phyloP scores from a whole-genome alignment of 139 green algal genomes.

The Pedinophyceae sp. region DNA sequence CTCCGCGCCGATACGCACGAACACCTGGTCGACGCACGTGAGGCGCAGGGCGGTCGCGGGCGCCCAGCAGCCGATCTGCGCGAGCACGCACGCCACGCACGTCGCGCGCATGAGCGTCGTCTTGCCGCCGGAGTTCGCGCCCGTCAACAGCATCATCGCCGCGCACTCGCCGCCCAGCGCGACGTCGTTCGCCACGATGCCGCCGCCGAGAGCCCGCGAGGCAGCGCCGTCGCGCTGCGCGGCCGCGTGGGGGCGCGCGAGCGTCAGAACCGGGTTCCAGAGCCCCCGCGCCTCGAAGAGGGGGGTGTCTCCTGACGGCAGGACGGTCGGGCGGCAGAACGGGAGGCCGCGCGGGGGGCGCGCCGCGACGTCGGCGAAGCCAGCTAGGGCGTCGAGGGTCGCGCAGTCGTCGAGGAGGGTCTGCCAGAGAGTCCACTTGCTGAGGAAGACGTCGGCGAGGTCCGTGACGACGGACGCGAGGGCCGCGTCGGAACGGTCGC shows the following conservation, averaged over 20 bases:
- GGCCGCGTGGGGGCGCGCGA: no score
- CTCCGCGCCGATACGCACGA: slow-evolving; percentile 28
- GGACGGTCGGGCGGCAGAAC: neutral
- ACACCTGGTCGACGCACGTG: slow-evolving; percentile 21
- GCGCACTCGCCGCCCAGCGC: slow-evolving; percentile 17
- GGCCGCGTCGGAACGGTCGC: no score
- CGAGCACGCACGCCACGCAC: slow-evolving; percentile 28
- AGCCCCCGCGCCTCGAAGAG: no score
- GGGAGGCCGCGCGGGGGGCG: slow-evolving; percentile 8
- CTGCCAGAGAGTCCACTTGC: no score
- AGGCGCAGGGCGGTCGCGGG: slow-evolving; percentile 12
- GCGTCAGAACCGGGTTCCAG: slow-evolving; percentile 39
- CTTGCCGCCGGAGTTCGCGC: slow-evolving; percentile 42
- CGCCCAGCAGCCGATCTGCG: slow-evolving; percentile 33
- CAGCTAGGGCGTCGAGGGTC: slow-evolving; percentile 38
- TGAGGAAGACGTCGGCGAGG: no score
- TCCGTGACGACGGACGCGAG: no score
- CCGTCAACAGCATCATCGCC: slow-evolving; percentile 41
- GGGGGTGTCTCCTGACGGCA: no score
- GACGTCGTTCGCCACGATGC: slow-evolving; percentile 37
- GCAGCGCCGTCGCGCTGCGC: no score
- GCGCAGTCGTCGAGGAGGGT: slow-evolving; percentile 16
- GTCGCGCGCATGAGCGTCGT: slow-evolving; percentile 28
- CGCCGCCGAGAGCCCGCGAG: neutral
- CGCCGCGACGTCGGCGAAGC: slow-evolving; percentile 37